Conservation (phyloP, 768 basidiomycete species). For the Sporobolomyces roseus region DNA sequence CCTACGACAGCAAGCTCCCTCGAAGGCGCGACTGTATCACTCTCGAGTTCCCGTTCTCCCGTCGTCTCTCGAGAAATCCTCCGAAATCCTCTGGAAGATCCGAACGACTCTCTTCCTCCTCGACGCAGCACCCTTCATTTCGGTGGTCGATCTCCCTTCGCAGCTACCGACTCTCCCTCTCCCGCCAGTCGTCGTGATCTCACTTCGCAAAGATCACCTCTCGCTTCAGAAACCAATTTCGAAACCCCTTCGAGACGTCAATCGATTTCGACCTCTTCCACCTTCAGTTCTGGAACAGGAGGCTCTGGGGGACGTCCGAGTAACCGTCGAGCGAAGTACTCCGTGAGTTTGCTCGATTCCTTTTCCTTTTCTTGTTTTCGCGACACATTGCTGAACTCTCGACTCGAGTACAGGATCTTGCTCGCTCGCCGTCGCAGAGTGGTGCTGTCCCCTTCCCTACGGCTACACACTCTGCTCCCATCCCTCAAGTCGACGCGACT, state of each 20-base stretch:
- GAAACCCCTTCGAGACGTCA: not conserved
- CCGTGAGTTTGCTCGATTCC: not conserved
- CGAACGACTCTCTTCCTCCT: not conserved
- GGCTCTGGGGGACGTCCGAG: not conserved
- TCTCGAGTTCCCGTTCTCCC: conserved; percentile 14
- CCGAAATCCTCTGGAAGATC: conserved; percentile 26
- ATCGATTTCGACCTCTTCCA: conserved; percentile 14
- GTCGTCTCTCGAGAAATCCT: not conserved
- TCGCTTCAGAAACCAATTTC: not conserved
- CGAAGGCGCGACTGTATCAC: conserved; percentile 27
- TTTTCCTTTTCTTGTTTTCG: not conserved
- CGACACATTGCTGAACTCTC: not conserved
- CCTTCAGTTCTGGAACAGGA: conserved; percentile 1
- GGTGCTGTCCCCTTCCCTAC: not conserved
- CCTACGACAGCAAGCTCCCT: conserved; percentile 16
- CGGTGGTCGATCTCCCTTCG: not conserved
- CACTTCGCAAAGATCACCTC: not conserved
- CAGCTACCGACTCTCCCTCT: not conserved
- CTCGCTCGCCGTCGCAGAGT: not conserved
- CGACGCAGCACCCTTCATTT: not conserved
- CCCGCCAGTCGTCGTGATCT: conserved; percentile 2
- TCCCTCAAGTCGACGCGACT: conserved; percentile 9
- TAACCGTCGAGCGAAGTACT: not conserved
- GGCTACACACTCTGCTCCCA: not conserved
- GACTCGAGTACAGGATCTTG: conserved; percentile 1